phyloP scores from a whole-genome alignment of 352 stramenopile genomes.

The Globisporangium echinulatum region DNA sequence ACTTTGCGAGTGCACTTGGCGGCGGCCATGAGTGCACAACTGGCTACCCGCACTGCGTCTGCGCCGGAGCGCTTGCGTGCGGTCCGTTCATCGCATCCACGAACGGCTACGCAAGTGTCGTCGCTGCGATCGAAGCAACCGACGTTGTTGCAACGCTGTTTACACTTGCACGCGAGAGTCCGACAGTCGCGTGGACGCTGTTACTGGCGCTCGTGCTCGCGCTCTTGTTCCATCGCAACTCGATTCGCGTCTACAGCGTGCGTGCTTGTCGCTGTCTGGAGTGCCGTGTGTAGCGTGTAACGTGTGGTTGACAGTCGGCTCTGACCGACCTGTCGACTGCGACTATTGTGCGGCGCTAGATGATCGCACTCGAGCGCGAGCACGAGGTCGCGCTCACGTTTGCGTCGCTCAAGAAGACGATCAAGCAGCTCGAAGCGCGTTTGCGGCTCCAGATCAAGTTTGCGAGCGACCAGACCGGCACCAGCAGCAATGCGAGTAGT shows the following conservation, averaged over 20 bases:
- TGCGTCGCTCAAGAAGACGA: slow-evolving; percentile 43
- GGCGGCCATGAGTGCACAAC: slow-evolving; percentile 22
- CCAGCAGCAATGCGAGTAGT: too few relatives aligned
- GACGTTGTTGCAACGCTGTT: slow-evolving; percentile 28
- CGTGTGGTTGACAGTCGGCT: too few relatives aligned
- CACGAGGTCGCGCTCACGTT: slow-evolving; percentile 45
- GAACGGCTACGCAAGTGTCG: slow-evolving; percentile 39
- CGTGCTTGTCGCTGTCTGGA: slow-evolving; percentile 1
- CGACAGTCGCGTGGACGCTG: slow-evolving; percentile 31
- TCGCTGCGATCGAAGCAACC: slow-evolving; percentile 21
- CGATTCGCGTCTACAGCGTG: slow-evolving; percentile 41
- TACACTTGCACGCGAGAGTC: slow-evolving; percentile 25
- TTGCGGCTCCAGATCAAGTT: slow-evolving; percentile 37
- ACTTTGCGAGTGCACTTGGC: slow-evolving; percentile 22
- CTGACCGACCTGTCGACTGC: too few relatives aligned
- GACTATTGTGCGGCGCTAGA: slow-evolving; percentile 10
- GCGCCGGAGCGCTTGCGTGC: slow-evolving; percentile 32
- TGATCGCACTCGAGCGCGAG: slow-evolving; percentile 36
- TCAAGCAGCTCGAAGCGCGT: slow-evolving; percentile 60
- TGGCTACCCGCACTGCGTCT: slow-evolving; percentile 61
- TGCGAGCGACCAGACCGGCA: not conserved
- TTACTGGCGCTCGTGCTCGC: slow-evolving; percentile 25
- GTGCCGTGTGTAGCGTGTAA: too few relatives aligned
- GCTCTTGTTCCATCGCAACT: slow-evolving; percentile 51
- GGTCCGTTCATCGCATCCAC: slow-evolving; percentile 40